Evolutionary conservation across 179 eudicot genomes (phyloP).

Genomic region (Dionaea muscipula): DNA sequence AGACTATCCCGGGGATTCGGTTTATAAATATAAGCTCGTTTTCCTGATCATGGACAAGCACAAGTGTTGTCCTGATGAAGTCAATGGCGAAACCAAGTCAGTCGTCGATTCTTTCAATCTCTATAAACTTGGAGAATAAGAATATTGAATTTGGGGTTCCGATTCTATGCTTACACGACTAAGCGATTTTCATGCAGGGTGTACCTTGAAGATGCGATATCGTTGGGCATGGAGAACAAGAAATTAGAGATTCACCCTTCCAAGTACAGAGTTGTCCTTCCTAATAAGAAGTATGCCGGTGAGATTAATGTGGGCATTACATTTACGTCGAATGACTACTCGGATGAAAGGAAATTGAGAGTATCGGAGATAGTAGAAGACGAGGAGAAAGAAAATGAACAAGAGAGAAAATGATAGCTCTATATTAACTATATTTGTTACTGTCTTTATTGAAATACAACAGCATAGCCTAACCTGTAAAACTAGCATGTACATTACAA

Average conservation of each 20-base stretch:
- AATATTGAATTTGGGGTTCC: not conserved
- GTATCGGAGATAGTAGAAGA: too few relatives aligned
- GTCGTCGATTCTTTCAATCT: not conserved
- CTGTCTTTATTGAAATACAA: too few relatives aligned
- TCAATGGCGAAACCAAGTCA: slow-evolving; percentile 22
- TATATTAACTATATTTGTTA: too few relatives aligned
- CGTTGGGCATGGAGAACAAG: slow-evolving; percentile 20
- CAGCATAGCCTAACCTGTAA: too few relatives aligned
- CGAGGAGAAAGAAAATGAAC: too few relatives aligned
- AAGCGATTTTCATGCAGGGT: slow-evolving; percentile 11
- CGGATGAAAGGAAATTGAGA: too few relatives aligned
- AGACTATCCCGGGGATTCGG: slow-evolving; percentile 11
- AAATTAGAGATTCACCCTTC: slow-evolving; percentile 6
- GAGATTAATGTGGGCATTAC: slow-evolving; percentile 20
- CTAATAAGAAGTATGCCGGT: slow-evolving; percentile 20
- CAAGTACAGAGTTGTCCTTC: slow-evolving; percentile 15
- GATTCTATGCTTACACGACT: not conserved
- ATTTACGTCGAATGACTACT: slow-evolving; percentile 6
- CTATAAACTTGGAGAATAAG: not conserved
- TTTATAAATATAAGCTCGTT: slow-evolving; percentile 12
- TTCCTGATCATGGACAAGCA: slow-evolving; percentile 20
- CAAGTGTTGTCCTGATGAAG: slow-evolving; percentile 10
- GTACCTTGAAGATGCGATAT: slow-evolving; percentile 22
- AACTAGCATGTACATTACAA: too few relatives aligned
- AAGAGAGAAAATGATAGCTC: too few relatives aligned